Percentiles rank a stretch among this genome's conserved stretches.
phyloP scores from a whole-genome alignment of 2,329 filamentous ascomycete genomes.

The Pezizomycotina sp. region DNA sequence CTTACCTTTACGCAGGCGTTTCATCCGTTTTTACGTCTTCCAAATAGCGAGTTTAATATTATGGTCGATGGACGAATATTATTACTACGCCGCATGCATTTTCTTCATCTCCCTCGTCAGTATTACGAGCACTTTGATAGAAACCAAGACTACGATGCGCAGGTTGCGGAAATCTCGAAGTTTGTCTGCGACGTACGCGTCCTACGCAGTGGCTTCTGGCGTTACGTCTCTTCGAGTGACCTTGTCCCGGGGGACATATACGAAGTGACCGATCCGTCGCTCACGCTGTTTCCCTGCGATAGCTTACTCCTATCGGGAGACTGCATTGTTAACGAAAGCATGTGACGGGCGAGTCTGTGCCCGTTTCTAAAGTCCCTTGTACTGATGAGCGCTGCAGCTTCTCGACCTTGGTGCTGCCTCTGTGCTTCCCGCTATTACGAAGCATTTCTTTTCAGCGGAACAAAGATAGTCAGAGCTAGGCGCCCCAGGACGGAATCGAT shows the following conservation, averaged over 20 bases:
- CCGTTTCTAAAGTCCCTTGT: constrained; percentile 78
- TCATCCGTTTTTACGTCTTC: constrained; percentile 97
- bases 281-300: constrained; percentile 80
- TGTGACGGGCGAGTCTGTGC: constrained; percentile 94
- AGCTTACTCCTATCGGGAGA: constrained; percentile 82
- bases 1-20: constrained; percentile 38
- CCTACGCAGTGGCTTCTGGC: constrained; percentile 85
- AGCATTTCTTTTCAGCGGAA: constrained; percentile 83
- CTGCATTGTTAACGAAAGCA: constrained; percentile 97
- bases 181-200: constrained; percentile 95
- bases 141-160: constrained; percentile 83
- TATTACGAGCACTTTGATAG: constrained; percentile 73
- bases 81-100: constrained; percentile 92
- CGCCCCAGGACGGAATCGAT: constrained; percentile 66
- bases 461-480: constrained; percentile 80
- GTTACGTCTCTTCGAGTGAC: constrained; percentile 68
- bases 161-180: constrained; percentile 77
- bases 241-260: constrained; percentile 92
- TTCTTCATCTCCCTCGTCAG: constrained; percentile 88
- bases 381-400: constrained; percentile 57
- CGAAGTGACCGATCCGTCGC: constrained; percentile 82
- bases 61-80: constrained; percentile 93
- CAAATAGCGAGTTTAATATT: constrained; percentile 85
- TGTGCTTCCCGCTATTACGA: constrained; percentile 65
- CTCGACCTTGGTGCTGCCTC: constrained; percentile 68